phyloP scores from a whole-genome alignment of 2,329 filamentous ascomycete genomes.

The Claviceps sp. region DNA sequence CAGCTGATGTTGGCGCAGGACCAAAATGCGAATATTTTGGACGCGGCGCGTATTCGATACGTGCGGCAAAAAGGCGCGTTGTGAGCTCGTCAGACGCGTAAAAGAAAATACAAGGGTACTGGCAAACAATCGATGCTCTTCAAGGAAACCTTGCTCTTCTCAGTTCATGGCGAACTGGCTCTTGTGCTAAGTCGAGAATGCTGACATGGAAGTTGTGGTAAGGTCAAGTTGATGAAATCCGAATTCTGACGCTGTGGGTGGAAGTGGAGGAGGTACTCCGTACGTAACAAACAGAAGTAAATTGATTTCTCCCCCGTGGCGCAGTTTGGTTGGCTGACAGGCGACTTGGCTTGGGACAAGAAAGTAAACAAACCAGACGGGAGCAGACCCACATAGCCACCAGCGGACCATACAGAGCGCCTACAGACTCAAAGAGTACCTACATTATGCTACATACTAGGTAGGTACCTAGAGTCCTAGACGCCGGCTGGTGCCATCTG shows the following conservation, averaged over 20 bases:
- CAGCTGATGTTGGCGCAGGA: slow-evolving; percentile 7
- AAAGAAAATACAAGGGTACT: slow-evolving; percentile 3
- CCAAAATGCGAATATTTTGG: not conserved
- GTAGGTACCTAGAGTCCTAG: too few species aligned
- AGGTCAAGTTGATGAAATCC: too few species aligned
- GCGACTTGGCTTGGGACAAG: slow-evolving; percentile 7
- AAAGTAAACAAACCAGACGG: slow-evolving; percentile 22
- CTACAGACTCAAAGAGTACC: too few species aligned
- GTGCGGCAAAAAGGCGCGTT: not conserved
- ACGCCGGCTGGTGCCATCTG: too few species aligned
- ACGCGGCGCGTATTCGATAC: not conserved
- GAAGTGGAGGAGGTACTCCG: not conserved
- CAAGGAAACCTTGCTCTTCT: not conserved
- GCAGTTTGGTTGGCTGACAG: slow-evolving; percentile 7
- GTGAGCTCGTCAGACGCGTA: not conserved
- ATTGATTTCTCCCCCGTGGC: not conserved
- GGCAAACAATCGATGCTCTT: slow-evolving; percentile 4
- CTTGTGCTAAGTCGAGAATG: not conserved
- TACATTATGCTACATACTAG: too few species aligned
- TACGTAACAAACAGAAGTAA: slow-evolving; percentile 2
- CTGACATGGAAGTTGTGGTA: not conserved
- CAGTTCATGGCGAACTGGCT: not conserved
- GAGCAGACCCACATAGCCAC: not conserved
- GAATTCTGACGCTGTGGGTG: too few species aligned
- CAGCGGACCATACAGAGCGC: too few species aligned